Evolutionary conservation across 2,329 filamentous ascomycete species (phyloP), one percentile per base, ranked within the genome.

Genomic region (Neofusicoccum sp.): DNA sequence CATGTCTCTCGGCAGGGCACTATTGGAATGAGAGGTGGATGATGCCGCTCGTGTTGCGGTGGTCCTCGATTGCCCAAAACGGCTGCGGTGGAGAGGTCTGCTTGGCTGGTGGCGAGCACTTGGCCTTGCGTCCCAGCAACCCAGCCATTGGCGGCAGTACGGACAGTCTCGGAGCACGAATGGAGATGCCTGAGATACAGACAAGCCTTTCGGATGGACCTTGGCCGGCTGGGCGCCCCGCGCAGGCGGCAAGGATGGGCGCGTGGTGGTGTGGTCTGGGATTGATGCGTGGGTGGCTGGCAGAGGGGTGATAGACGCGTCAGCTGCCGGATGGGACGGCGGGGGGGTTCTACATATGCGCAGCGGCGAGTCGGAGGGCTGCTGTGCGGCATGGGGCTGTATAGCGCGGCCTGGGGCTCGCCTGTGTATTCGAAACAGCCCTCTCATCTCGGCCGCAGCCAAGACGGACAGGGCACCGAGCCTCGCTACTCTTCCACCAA

Each of bases 351-450:
- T 58, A 58, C 40, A 58, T 47, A 47, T 45, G 54, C 24, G 40
- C 36, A n/a, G n/a, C 26, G 20, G 24, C 51, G 26, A 54, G n/a
- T 41, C 51, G 36, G 36, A 6, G 16, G 20, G 33, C 20, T 16
- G 34, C 47, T 28, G 48, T 53, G 48, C 48, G 45, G n/a, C n/a
- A n/a, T n/a, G n/a, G 34, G 34, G 34, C 34, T 14, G 14, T 53
- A 16, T 36, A 53, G 48, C 11, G 31, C 33, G 33, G 20, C 14
- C 38, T 34, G 54, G 54, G 40, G 40, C 40, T 58, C 54, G 54
- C 30, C 41, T 58, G 12, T 44, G 54, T 58, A 36, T 30, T 47
- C 31, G 54, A 58, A 58, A 58, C 54, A 38, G 40, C 54, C 54
- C 54, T 58, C 54, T 58, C 40, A 58, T 58, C 54, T 58, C 54